These are phyloP conservation scores for Cynara cardunculus DNA, from an alignment of 129 eudicot species.

Conservation along the genomic window DNA sequence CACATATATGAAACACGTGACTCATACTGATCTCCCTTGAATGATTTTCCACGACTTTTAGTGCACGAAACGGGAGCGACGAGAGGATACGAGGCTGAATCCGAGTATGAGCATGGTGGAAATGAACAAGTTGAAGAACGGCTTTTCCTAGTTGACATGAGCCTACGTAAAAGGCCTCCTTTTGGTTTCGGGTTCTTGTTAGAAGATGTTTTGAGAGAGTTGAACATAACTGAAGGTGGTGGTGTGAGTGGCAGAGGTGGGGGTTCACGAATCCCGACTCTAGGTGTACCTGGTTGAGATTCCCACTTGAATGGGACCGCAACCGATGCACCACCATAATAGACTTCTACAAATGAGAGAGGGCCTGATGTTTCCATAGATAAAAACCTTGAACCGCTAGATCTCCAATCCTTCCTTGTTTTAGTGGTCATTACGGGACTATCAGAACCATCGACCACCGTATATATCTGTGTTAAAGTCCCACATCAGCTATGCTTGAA, in stretches of 20 bases:
- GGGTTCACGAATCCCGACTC: constrained; percentile 30
- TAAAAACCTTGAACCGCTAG: constrained; percentile 12
- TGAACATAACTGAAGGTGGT: constrained; percentile 43
- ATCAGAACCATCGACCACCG: constrained; percentile 7
- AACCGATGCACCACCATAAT: constrained; percentile 43
- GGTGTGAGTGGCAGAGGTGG: constrained; percentile 55
- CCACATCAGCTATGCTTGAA: neutral
- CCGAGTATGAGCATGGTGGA: constrained; percentile 30
- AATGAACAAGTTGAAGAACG: constrained; percentile 33
- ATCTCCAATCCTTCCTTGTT: constrained; percentile 13
- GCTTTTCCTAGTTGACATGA: constrained; percentile 24
- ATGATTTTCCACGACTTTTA: constrained; percentile 22
- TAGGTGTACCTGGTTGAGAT: constrained; percentile 69
- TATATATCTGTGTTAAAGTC: neutral
- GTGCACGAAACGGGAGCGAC: neutral
- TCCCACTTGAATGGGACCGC: constrained; percentile 57
- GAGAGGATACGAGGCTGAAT: constrained; percentile 32
- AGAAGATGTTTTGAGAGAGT: constrained; percentile 21
- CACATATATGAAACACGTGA: constrained; percentile 41
- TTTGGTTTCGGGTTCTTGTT: constrained; percentile 33
- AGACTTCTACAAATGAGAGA: constrained; percentile 32
- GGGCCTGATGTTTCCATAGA: constrained; percentile 14
- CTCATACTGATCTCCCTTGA: constrained; percentile 13
- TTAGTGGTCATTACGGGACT: constrained; percentile 28
- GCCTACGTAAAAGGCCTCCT: constrained; percentile 26